Base-by-base conservation (phyloP, 371 early-diverging fungal species). In the Mortierella sp. region DNA sequence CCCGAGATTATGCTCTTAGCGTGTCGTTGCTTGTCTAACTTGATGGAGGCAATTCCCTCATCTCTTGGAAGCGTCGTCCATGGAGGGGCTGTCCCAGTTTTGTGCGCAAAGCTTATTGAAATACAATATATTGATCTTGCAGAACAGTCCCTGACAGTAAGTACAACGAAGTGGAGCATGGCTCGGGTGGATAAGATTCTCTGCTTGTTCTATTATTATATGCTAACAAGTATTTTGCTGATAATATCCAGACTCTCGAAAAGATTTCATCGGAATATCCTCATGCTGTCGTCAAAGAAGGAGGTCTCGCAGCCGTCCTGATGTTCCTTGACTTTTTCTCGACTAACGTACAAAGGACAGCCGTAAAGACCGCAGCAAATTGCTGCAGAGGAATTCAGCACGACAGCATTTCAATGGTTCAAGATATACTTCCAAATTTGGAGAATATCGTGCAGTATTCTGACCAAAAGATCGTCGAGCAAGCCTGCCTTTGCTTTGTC, bases 121-220 rank as follows among this genome's bases (percentile, higher is more conserved):
- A 92, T 98, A 54, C 93, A 96, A 72, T 96, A 94, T 68, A 96
- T 96, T 59, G 97, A 98, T 66, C 83, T 97, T 57, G 98, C 97
- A 1, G 98, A 98, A 73, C 93, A 93, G 75, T 95, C 94, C 0
- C 83, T 96, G 47, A 83, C 86, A 40, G 93, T 93, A 78, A 85
- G 78, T 76, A 10, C 47, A 26, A 29, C 13, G 23, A 35, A 53
- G 29, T 60, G 85, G 84, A 87, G 89, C 22, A 35, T n/a, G n/a
- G n/a, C n/a, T n/a, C n/a, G n/a, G n/a, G n/a, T n/a, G n/a, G n/a
- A n/a, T n/a, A n/a, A n/a, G n/a, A n/a, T n/a, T n/a, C n/a, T n/a
- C n/a, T n/a, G n/a, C n/a, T n/a, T n/a, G n/a, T n/a, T n/a, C n/a
- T n/a, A n/a, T n/a, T n/a, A n/a, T n/a, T 19, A 34, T 34, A 15